These are phyloP conservation scores for Microbotryum saponariae DNA, from an alignment of 1,284 basidiomycete species.

Conservation along the genomic window DNA sequence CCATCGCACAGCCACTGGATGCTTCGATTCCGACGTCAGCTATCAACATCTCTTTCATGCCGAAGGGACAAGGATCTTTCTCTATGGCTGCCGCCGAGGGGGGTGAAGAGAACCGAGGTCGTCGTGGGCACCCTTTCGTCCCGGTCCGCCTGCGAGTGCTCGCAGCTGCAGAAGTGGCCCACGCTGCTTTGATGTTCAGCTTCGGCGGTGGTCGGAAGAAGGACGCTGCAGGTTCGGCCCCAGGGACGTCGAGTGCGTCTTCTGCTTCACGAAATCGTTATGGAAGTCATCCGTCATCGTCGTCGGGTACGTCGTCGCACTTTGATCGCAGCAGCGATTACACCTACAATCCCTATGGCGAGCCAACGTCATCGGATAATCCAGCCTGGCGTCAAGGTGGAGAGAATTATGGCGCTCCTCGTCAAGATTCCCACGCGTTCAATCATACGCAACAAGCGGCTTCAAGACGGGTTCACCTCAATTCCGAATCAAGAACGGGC, in stretches of 20 bases:
- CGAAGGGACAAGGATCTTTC: conserved; percentile 47
- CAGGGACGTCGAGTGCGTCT: background rate
- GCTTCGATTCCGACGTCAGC: conserved; percentile 59
- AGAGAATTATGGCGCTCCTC: too few relatives aligned
- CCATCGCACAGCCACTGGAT: conserved; percentile 27
- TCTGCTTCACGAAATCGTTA: too few relatives aligned
- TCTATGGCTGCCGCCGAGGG: conserved; percentile 35
- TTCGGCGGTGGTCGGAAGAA: conserved; percentile 40
- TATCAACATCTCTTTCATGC: conserved; percentile 56
- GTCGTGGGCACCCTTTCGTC: conserved; percentile 53
- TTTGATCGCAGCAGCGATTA: too few relatives aligned
- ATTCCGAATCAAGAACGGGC: too few relatives aligned
- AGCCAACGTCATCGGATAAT: too few relatives aligned
- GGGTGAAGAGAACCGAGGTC: conserved; percentile 45
- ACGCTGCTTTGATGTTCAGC: conserved; percentile 58
- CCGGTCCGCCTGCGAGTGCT: conserved; percentile 71
- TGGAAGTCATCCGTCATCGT: too few relatives aligned
- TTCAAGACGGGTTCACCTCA: too few relatives aligned
- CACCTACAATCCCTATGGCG: too few relatives aligned
- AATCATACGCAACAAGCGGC: too few relatives aligned
- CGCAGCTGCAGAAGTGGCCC: conserved; percentile 60
- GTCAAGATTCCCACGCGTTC: too few relatives aligned
- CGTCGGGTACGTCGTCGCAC: too few relatives aligned
- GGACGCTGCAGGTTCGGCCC: conserved; percentile 18
- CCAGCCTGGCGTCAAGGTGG: too few relatives aligned